Percentiles rank a stretch among this genome's conserved stretches.
These are phyloP conservation scores for Aureobasidium mangrovei DNA, from an alignment of 2,329 filamentous ascomycete genomes.

Conservation along the genomic window DNA sequence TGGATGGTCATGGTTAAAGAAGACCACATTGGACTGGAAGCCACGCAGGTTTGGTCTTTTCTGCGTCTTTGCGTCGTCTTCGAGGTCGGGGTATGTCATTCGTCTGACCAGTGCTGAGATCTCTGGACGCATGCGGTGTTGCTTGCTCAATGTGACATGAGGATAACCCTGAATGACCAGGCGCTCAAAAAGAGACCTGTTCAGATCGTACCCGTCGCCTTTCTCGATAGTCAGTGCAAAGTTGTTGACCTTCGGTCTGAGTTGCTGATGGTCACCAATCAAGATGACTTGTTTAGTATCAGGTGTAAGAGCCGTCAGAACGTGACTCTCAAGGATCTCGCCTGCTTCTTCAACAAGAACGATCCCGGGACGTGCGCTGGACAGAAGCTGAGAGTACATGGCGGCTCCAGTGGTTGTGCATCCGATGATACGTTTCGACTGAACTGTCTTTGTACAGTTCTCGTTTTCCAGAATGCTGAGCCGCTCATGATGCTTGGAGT, in stretches of 20 bases:
- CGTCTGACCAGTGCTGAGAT: conserved; percentile 51
- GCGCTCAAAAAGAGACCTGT: conserved; percentile 97
- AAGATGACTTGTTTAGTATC: conserved; percentile 53
- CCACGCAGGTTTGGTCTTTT: conserved; percentile 43
- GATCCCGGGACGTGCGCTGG: conserved; percentile 34
- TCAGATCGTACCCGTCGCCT: conserved; percentile 52
- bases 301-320: conserved; percentile 50
- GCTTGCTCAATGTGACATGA: conserved; percentile 88
- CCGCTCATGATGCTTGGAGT: no score
- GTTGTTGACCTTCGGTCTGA: conserved; percentile 99
- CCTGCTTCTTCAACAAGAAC: conserved; percentile 51
- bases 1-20: conserved; percentile 47
- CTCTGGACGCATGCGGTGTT: conserved; percentile 81
- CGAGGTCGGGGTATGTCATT: conserved; percentile 48
- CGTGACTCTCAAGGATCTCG: conserved; percentile 57
- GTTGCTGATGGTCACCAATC: conserved; percentile 94
- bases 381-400: conserved; percentile 44
- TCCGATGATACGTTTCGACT: conserved; percentile 40
- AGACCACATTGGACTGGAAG: conserved; percentile 45
- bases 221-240: conserved; percentile 93
- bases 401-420: conserved; percentile 50
- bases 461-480: no score
- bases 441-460: not conserved
- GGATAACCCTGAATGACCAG: conserved; percentile 80
- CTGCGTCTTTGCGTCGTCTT: conserved; percentile 38